Base-by-base conservation (phyloP, 805 yeast genomes). In the Cyberlindnera maclurae region DNA sequence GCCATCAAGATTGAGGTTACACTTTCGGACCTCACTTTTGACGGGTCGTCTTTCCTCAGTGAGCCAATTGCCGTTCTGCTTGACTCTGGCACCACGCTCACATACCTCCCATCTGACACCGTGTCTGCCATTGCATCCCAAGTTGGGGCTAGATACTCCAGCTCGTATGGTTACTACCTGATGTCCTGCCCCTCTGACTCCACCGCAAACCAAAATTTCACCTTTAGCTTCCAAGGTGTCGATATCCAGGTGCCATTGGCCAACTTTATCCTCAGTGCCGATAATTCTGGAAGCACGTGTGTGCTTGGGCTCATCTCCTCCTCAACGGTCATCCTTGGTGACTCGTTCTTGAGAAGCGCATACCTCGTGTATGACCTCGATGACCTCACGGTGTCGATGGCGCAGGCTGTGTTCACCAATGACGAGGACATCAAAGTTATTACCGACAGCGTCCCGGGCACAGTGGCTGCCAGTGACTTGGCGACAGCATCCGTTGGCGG, bases 321-420 rank as follows among this genome's bases (percentile, higher is more conserved):
- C 9, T 62, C 61, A 24, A 62, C 62, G 20, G 41, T 59, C 3
- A 65, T 69, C 7, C 54, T 75, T 13, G 83, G 83, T 35, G 80
- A 75, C 52, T 59, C 70, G 5, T 71, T 78, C 55, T 52, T 78
- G 40, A 62, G 71, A 42, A 55, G 68, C 22, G 74, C 73, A 1
- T 77, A 77, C 47, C 64, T 70, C 29, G 80, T 75, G 33, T 78
- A 66, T 41, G 80, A 78, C 54, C 52, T 77, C 34, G 77, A 70
- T 26, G 58, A 62, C 30, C 49, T 58, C 20, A 64, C 65, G 38
- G 48, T 73, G 17, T 68, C 69, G 1, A 29, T 74, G 38, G 79
- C 77, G 4, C 73, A 68, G 44, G 78, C 68, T 3, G 62, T 57
- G 32, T 56, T 39, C 26, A 48, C 68, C 6, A 45, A 42, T 17